Evolutionary conservation across 225 moss, liverwort and hornwort species (phyloP).

Genomic region (Sphagnum contortum): DNA sequence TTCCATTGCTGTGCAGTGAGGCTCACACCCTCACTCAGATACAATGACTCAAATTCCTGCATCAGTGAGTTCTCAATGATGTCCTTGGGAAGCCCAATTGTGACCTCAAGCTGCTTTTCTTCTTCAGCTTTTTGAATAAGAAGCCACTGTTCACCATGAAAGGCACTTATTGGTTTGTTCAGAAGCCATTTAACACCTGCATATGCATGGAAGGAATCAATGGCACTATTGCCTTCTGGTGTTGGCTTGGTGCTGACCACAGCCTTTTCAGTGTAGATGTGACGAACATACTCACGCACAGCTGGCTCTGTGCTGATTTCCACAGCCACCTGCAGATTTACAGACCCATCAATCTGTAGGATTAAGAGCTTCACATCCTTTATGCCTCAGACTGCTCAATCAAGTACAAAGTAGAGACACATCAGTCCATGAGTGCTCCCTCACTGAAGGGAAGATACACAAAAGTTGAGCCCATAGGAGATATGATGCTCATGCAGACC

Average conservation of each 20-base stretch:
- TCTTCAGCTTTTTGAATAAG: slow-evolving; percentile 82
- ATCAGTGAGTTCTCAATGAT: slow-evolving; percentile 39
- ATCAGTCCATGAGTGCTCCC: too few relatives aligned
- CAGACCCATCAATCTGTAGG: too few relatives aligned
- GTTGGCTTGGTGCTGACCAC: slow-evolving; percentile 78
- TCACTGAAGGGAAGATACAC: too few relatives aligned
- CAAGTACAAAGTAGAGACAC: too few relatives aligned
- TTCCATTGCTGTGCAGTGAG: slow-evolving; percentile 90
- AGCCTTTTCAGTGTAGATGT: slow-evolving; percentile 62
- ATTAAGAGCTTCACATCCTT: too few relatives aligned
- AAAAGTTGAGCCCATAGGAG: too few relatives aligned
- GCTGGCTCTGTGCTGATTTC: slow-evolving; percentile 93
- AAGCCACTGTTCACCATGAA: slow-evolving; percentile 87
- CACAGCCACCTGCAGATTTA: slow-evolving; percentile 55
- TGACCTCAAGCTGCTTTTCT: slow-evolving; percentile 79
- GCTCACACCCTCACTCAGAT: slow-evolving; percentile 87
- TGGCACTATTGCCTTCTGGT: slow-evolving; percentile 68
- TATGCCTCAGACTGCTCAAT: too few relatives aligned
- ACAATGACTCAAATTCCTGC: slow-evolving; percentile 76
- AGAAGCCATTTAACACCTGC: slow-evolving; percentile 78
- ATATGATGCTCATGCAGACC: too few relatives aligned
- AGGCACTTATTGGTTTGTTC: slow-evolving; percentile 70
- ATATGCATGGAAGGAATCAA: slow-evolving; percentile 86
- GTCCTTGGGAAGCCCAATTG: slow-evolving; percentile 51
- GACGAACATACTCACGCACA: slow-evolving; percentile 78